Evolutionary conservation across 139 green algal genomes (phyloP).

Genomic region (Picochlorum sp.): DNA sequence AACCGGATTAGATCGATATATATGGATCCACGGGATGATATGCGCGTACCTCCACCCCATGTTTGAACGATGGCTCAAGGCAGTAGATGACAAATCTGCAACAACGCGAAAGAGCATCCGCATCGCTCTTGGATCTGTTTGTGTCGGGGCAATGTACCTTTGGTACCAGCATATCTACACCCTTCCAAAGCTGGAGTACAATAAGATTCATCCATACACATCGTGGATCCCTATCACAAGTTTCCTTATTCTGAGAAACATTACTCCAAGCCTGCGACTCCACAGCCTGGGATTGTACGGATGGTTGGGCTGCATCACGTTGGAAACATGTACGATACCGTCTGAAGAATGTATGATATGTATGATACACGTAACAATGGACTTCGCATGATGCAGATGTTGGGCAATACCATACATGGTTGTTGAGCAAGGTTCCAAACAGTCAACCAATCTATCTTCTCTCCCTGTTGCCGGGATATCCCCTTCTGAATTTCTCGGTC

Average conservation of each 20-base stretch:
- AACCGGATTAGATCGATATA: slow-evolving; percentile 83
- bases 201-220: slow-evolving; percentile 91
- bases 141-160: slow-evolving; percentile 11
- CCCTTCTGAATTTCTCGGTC: slow-evolving; percentile 85
- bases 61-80: slow-evolving; percentile 34
- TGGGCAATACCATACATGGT: slow-evolving; percentile 92
- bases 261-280: slow-evolving; percentile 59
- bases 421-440: slow-evolving; percentile 63
- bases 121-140: slow-evolving; percentile 13
- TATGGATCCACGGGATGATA: slow-evolving; percentile 96
- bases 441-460: slow-evolving; percentile 85
- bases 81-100: slow-evolving; percentile 42
- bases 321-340: slow-evolving; percentile 72
- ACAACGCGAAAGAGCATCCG: slow-evolving; percentile 9
- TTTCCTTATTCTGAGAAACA: slow-evolving; percentile 79
- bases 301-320: slow-evolving; percentile 94
- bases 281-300: slow-evolving; percentile 67
- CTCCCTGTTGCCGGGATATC: slow-evolving; percentile 70
- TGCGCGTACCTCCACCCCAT: slow-evolving; percentile 74
- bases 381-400: slow-evolving; percentile 27
- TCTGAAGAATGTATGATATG: slow-evolving; percentile 21
- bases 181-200: slow-evolving; percentile 88
- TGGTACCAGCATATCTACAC: slow-evolving; percentile 56
- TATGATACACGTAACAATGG: background rate
- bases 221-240: slow-evolving; percentile 92